phyloP scores from a whole-genome alignment of 1,284 basidiomycete species.

The Pseudozyma thailandica region DNA sequence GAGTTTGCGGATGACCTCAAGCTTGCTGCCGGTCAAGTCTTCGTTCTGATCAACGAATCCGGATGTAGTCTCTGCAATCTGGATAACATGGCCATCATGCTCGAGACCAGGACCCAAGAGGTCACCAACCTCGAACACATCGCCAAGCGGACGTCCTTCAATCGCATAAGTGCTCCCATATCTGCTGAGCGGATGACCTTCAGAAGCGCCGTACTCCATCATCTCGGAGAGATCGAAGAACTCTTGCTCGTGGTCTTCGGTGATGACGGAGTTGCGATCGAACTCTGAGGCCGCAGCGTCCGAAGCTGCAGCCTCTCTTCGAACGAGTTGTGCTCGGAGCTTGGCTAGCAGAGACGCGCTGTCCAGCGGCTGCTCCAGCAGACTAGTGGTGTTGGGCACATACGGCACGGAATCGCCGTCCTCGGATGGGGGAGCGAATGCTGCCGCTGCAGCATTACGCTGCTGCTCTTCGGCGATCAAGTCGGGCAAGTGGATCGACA shows the following conservation, averaged over 20 bases:
- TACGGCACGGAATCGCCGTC: not conserved
- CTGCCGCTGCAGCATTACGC: slow-evolving; percentile 35
- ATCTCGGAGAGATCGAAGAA: slow-evolving; percentile 59
- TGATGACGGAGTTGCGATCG: slow-evolving; percentile 26
- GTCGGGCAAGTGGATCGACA: slow-evolving; percentile 43
- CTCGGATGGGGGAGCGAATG: slow-evolving; percentile 7
- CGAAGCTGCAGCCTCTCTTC: slow-evolving; percentile 42
- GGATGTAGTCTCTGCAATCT: slow-evolving; percentile 57
- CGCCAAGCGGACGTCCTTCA: slow-evolving; percentile 36
- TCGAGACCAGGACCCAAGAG: slow-evolving; percentile 62
- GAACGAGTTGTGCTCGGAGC: slow-evolving; percentile 40
- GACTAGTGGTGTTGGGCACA: slow-evolving; percentile 24
- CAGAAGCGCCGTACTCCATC: slow-evolving; percentile 52
- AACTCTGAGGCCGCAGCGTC: slow-evolving; percentile 30
- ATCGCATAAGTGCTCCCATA: slow-evolving; percentile 28
- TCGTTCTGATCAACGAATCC: slow-evolving; percentile 62
- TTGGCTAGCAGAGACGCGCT: slow-evolving; percentile 44
- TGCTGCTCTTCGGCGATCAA: slow-evolving; percentile 48
- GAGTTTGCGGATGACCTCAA: slow-evolving; percentile 63
- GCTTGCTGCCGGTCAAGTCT: slow-evolving; percentile 47
- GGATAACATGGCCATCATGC: slow-evolving; percentile 62
- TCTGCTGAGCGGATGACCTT: slow-evolving; percentile 31
- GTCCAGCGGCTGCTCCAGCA: slow-evolving; percentile 41
- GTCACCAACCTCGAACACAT: slow-evolving; percentile 62
- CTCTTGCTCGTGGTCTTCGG: slow-evolving; percentile 48